Base-by-base conservation (phyloP, 495 filamentous ascomycete species). In the Cryomyces minteri region DNA sequence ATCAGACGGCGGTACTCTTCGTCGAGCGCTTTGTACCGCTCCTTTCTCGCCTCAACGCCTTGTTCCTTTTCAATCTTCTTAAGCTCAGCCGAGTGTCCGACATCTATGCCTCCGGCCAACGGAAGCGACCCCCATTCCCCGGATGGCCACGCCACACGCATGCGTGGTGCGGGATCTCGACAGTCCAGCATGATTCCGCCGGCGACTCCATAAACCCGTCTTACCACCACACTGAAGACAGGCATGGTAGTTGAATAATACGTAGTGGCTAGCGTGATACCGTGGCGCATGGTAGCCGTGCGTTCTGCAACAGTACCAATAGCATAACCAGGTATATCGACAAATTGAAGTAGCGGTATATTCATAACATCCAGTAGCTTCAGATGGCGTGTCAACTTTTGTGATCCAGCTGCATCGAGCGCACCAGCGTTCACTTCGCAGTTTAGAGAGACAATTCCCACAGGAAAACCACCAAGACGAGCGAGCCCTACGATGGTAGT, bases 291-390 rank as follows among this genome's bases (percentile, higher is more conserved):
- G 0, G 72, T 76, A 11, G 73, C 73, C 1, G 68, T 71, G 18
- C 73, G 60, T 53, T 79, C 75, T 4, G 75, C 74, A 0, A 72
- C 65, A 0, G 74, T 78, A 14, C 73, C 74, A 45, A 79, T 73
- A 4, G 74, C 72, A 44, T 77, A 79, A 4, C 75, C 74, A 12
- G 74, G 58, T 12, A 49, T 14, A 50, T 79, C 74, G 28, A 79
- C 62, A 47, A 78, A 79, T 49, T 79, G 74, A 41, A 79, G 32
- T 29, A 79, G 57, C 4, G 74, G 75, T 11, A 79, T 51, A 41
- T 79, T 79, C 62, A 77, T 74, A 40, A 77, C 67, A 55, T 79
- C 75, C 48, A 71, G 74, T 51, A 78, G 61, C 50, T 78, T 79
- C 39, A 77, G 56, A 48, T 73, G 57, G 2, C 71, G 60, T 0